Evolutionary conservation across 2,329 filamentous ascomycete genomes (phyloP), one percentile per base, ranked within the genome.

Genomic region (Penicillium expansum): DNA sequence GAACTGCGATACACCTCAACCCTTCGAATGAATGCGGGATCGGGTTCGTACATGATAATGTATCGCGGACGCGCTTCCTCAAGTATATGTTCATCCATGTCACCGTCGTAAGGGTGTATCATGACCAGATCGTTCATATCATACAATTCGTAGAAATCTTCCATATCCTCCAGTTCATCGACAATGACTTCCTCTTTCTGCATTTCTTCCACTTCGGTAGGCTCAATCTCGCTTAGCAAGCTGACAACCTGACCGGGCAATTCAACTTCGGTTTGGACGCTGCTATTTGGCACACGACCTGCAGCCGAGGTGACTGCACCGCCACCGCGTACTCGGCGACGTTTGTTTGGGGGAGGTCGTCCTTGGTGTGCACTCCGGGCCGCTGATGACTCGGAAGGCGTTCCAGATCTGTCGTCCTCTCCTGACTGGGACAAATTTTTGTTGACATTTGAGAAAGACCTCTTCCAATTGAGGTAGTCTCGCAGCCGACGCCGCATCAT

Each of bases 1-100:
- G 92, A 97, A 51, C 92, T 96, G 38, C 94, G 87, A 75, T 97
- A 99, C 2, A 97, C 92, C 72, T 99, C 94, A 20, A 99, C 89
- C 37, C 93, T 83, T 14, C 94, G 86, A 68, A 97, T 96, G 73
- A 99, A 99, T 3, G 93, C 87, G 3, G 93, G 86, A 63, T 97
- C 92, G 1, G 94, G 93, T 71, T 97, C 94, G 74, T 97, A 99
- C 94, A 99, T 97, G 77, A 99, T 89, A 57, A 99, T 91, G 74
- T 97, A 97, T 58, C 90, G 87, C 33, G 94, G 94, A 69, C 90
- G 92, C 56, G 94, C 82, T 75, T 99, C 94, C 72, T 99, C 93
- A 1, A 99, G 83, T n/a, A 97, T 83, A 71, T 96, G 91, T 71
- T 97, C 94, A 72, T 99, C 94, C 78, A 93, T 89, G 71, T 97